These are phyloP conservation scores for Termitomyces sp. DNA, from an alignment of 768 basidiomycete genomes.

Conservation along the genomic window DNA sequence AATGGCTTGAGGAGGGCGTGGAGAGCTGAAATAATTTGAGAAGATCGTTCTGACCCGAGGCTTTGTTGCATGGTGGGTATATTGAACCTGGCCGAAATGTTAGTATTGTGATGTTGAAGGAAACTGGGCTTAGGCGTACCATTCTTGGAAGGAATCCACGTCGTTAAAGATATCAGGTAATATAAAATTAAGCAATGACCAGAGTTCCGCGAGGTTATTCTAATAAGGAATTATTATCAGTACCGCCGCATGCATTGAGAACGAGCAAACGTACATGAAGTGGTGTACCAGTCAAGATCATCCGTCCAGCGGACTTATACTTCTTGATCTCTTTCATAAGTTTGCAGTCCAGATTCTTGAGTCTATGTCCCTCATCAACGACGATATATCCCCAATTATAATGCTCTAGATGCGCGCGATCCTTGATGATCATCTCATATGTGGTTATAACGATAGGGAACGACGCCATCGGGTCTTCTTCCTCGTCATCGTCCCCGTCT, in stretches of 20 bases:
- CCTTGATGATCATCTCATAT: conserved; percentile 89
- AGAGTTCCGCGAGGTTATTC: conserved; percentile 95
- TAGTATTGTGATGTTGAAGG: not conserved
- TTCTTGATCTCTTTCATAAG: conserved; percentile 89
- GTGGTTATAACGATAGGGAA: conserved; percentile 90
- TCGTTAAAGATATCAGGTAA: conserved; percentile 93
- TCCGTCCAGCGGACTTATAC: conserved; percentile 78
- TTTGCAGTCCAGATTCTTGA: conserved; percentile 93
- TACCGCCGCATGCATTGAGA: not conserved
- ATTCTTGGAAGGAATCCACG: conserved; percentile 85
- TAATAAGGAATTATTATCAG: conserved; percentile 28
- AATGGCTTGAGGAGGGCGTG: conserved; percentile 95
- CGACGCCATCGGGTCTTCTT: conserved; percentile 15
- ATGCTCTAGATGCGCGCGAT: conserved; percentile 55
- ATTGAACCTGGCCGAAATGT: conserved; percentile 52
- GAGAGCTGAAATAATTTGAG: conserved; percentile 70
- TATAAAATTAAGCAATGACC: conserved; percentile 95
- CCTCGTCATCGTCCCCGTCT: conserved; percentile 14
- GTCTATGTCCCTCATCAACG: conserved; percentile 91
- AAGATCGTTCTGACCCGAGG: conserved; percentile 55
- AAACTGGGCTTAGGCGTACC: conserved; percentile 38
- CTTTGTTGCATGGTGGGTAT: conserved; percentile 58
- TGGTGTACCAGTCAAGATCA: conserved; percentile 96
- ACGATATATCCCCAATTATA: conserved; percentile 91
- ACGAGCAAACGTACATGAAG: conserved; percentile 63